Base-by-base conservation (phyloP, 192 early-diverging fungal genomes). In the Kappamyces sp. region DNA sequence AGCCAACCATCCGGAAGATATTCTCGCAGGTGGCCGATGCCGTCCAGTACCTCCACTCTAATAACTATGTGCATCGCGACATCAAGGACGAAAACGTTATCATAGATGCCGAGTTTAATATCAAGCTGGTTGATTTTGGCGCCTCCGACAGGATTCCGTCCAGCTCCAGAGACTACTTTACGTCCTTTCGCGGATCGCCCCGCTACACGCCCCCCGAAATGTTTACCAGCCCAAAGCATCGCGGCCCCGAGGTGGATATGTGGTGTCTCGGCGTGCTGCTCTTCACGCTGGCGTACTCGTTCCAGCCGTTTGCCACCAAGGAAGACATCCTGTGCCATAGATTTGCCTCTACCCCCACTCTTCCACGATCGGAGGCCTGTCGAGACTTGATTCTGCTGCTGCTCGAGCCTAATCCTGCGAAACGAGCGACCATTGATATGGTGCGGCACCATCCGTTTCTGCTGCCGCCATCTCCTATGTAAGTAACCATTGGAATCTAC, bases 11-110 rank as follows among this genome's bases (percentile, higher is more conserved):
- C 73, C 80, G 62, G 50, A 36, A 70, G 22, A 72, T 78, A 39
- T 78, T 73, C 54, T n/a, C 12, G 11, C 76, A 78, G 55, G 64
- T 75, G 45, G 63, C 55, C 3, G 63, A 65, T 8, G 69, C 69
- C 2, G 66, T 78, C 11, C 15, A 14, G 36, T 70, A 78, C 58
- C 45, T 78, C 14, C 72, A 74, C 60, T 32, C 31, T 12, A 53
- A 65, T 14, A 65, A 68, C 34, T 50, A 74, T 39, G 70, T 77
- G 15, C 90, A 92, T 51, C 68, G 87, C 32, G 90, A 97, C 66
- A 82, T 97, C 61, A 92, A 92, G 66, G 90, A 92, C 52, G 90
- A 92, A 59, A 92, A 92, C 68, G 83, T 89, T n/a, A 77, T 81
- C 30, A 72, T 83, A 54, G 78, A 78, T 46, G 66, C 67, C 45